Conservation (phyloP, 805 yeast genomes). For the Kluyveromyces lactis region DNA sequence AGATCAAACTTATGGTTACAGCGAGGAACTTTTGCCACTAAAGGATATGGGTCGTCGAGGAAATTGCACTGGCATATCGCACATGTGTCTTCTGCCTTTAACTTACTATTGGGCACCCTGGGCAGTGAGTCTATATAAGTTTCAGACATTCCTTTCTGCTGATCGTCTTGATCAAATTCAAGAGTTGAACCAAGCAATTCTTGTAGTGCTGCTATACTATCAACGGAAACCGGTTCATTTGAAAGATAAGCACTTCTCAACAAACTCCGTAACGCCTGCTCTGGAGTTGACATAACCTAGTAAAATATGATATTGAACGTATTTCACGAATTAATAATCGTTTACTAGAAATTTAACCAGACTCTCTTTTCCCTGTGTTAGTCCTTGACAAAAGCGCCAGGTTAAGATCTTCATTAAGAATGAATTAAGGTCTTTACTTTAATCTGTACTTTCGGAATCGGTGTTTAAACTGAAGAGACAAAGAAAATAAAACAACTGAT, state of each 20-base stretch:
- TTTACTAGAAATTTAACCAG: too few species aligned
- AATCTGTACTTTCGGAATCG: too few species aligned
- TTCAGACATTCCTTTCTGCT: slow-evolving; percentile 49
- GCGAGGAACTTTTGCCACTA: slow-evolving; percentile 66
- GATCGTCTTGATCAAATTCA: slow-evolving; percentile 7
- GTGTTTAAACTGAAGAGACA: too few species aligned
- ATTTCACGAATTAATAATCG: too few species aligned
- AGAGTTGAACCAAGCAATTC: background rate
- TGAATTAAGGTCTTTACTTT: too few species aligned
- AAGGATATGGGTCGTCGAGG: slow-evolving; percentile 64
- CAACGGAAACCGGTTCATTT: background rate
- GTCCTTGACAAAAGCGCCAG: too few species aligned
- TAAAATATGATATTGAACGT: too few species aligned
- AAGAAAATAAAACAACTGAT: too few species aligned
- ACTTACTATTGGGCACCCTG: slow-evolving; percentile 44
- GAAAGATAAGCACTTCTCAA: slow-evolving; percentile 1
- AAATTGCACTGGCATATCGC: slow-evolving; percentile 77
- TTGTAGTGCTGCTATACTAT: background rate
- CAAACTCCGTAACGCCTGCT: slow-evolving; percentile 1
- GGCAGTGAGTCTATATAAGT: slow-evolving; percentile 70
- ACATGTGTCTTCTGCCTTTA: slow-evolving; percentile 51
- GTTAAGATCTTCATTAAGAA: too few species aligned
- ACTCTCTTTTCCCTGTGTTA: too few species aligned
- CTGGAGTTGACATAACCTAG: slow-evolving; percentile 1
- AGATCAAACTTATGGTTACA: slow-evolving; percentile 80